These are phyloP conservation scores for Cyclotella cryptica DNA, from an alignment of 108 stramenopile species.

Conservation along the genomic window DNA sequence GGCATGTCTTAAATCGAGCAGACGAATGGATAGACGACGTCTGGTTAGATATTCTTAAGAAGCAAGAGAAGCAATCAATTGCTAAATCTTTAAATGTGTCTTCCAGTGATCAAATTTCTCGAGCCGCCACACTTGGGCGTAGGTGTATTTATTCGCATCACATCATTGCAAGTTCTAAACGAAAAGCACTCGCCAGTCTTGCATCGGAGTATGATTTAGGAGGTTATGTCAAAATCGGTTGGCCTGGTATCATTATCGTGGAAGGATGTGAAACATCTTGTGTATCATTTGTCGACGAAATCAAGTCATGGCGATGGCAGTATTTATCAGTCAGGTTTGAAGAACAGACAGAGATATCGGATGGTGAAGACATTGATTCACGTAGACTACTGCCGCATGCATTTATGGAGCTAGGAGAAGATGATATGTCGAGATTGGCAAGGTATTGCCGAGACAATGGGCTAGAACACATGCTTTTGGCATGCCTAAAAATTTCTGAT, in stretches of 20 bases:
- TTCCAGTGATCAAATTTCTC: background rate
- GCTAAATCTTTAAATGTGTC: background rate
- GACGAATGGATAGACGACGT: slow-evolving; percentile 75
- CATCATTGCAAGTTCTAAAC: slow-evolving; percentile 84
- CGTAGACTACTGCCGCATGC: slow-evolving; percentile 22
- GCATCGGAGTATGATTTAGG: slow-evolving; percentile 66
- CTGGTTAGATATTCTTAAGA: slow-evolving; percentile 47
- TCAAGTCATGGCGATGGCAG: slow-evolving; percentile 76
- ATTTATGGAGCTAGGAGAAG: slow-evolving; percentile 60
- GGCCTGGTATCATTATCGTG: slow-evolving; percentile 82
- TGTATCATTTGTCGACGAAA: slow-evolving; percentile 65
- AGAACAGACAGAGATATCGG: slow-evolving; percentile 49
- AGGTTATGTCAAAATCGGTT: slow-evolving; percentile 84
- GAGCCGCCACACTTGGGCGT: slow-evolving; percentile 51
- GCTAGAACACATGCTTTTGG: slow-evolving; percentile 70
- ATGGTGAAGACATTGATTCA: slow-evolving; percentile 18
- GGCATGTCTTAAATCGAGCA: slow-evolving; percentile 63
- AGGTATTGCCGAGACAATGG: slow-evolving; percentile 67
- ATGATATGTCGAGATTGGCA: slow-evolving; percentile 74
- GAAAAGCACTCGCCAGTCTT: slow-evolving; percentile 62
- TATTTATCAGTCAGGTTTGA: slow-evolving; percentile 80
- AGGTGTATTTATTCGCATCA: slow-evolving; percentile 86
- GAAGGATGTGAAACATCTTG: slow-evolving; percentile 77
- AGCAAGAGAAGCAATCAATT: background rate
- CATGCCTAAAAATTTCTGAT: slow-evolving; percentile 71